Conservation (phyloP, 1,284 basidiomycete species). For the Mycosarcoma maydis region DNA sequence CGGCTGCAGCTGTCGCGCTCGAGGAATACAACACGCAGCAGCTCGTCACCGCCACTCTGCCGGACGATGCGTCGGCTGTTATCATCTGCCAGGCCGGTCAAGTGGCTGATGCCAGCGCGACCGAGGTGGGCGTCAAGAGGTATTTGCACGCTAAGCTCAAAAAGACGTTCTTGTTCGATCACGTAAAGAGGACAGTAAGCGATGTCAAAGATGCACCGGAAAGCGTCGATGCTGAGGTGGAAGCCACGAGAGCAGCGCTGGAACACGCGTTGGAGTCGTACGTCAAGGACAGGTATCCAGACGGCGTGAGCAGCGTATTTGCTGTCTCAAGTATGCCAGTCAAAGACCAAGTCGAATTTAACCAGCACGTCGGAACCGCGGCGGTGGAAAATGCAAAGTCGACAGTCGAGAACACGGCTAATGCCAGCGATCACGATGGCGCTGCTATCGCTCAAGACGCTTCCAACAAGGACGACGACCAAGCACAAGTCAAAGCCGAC, state of each 20-base stretch:
- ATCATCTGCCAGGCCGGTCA: constrained; percentile 48
- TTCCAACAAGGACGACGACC: constrained; percentile 2
- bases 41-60: constrained; percentile 36
- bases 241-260: constrained; percentile 35
- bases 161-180: constrained; percentile 44
- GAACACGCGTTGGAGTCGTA: constrained; percentile 50
- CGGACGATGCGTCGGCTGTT: constrained; percentile 8
- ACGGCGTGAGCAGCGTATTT: constrained; percentile 56
- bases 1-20: constrained; percentile 32
- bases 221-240: constrained; percentile 11
- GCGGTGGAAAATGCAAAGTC: constrained; percentile 21
- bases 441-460: background rate
- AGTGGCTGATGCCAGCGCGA: background rate
- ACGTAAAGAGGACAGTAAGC: constrained; percentile 29
- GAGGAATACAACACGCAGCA: constrained; percentile 54
- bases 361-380: constrained; percentile 14
- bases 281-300: constrained; percentile 56
- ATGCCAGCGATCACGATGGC: background rate
- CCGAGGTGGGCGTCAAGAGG: constrained; percentile 11
- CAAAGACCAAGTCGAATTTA: constrained; percentile 14
- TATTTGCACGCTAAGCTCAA: constrained; percentile 33
- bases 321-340: constrained; percentile 20
- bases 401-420: constrained; percentile 27
- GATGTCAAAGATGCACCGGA: constrained; percentile 17
- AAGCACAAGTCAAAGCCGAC: constrained; percentile 7